phyloP scores from a whole-genome alignment of 176 grass and related monocot species.

The Eremochloa ophiuroides region DNA sequence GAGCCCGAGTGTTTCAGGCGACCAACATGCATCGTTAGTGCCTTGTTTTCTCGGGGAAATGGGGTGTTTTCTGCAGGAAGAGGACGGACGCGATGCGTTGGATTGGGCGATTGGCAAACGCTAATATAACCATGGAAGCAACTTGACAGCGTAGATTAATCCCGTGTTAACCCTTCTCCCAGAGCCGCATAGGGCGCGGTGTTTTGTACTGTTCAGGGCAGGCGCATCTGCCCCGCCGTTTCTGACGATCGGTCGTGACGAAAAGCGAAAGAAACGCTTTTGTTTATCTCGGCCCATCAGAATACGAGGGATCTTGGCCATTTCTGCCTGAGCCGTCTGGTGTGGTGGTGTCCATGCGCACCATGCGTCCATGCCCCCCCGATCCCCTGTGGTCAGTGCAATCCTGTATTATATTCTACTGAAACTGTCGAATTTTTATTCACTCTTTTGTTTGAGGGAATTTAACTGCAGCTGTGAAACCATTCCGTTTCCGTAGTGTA shows the following conservation, averaged over 20 bases:
- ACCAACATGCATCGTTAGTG: slow-evolving; percentile 28
- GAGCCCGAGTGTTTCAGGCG: slow-evolving; percentile 16
- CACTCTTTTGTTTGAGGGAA: neutral
- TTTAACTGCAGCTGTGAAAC: neutral
- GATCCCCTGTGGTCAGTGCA: neutral
- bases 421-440: neutral
- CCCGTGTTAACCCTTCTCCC: neutral
- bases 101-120: neutral
- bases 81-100: neutral
- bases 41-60: slow-evolving; percentile 26
- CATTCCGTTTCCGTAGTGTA: neutral
- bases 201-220: slow-evolving; percentile 14
- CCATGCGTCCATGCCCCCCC: neutral
- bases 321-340: slow-evolving; percentile 24
- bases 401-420: neutral
- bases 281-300: slow-evolving; percentile 28
- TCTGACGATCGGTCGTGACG: slow-evolving; percentile 4
- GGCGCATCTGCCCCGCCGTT: slow-evolving; percentile 16
- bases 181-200: slow-evolving; percentile 13
- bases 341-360: neutral
- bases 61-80: neutral
- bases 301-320: slow-evolving; percentile 38
- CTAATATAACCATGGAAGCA: slow-evolving; percentile 17
- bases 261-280: neutral
- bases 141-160: slow-evolving; percentile 33